These are phyloP conservation scores for Fomitopsis schrenkii DNA, from an alignment of 1,284 basidiomycete genomes.

Conservation along the genomic window DNA sequence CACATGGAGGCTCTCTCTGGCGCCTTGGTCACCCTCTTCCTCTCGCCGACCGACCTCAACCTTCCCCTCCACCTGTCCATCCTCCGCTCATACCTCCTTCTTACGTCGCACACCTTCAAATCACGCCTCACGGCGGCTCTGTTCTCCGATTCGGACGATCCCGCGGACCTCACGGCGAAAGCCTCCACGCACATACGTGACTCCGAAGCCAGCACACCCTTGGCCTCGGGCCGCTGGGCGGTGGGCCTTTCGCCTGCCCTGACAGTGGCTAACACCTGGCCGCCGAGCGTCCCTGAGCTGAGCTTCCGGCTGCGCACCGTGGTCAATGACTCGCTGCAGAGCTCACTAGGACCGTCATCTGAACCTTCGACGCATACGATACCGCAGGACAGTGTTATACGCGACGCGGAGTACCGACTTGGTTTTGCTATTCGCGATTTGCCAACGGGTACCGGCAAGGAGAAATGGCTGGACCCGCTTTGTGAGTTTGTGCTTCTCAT, in stretches of 20 bases:
- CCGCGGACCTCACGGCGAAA: conserved; percentile 20
- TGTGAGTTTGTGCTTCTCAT: conserved; percentile 40
- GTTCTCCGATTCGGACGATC: conserved; percentile 60
- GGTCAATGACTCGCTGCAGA: conserved; percentile 69
- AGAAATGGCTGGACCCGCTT: conserved; percentile 76
- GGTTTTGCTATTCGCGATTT: conserved; percentile 80
- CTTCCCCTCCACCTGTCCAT: conserved; percentile 60
- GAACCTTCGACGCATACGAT: conserved; percentile 6
- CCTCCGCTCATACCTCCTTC: conserved; percentile 64
- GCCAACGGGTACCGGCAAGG: conserved; percentile 54
- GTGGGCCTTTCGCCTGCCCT: conserved; percentile 73
- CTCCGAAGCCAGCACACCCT: neutral
- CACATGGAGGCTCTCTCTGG: conserved; percentile 58
- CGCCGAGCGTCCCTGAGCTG: conserved; percentile 79
- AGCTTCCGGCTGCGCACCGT: conserved; percentile 78
- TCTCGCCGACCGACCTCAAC: conserved; percentile 52
- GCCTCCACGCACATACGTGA: neutral
- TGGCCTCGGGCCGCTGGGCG: conserved; percentile 41
- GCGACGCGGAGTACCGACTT: conserved; percentile 72
- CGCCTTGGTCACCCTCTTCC: conserved; percentile 56
- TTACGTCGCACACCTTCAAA: conserved; percentile 65
- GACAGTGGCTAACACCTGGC: conserved; percentile 72
- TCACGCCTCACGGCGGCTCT: conserved; percentile 58
- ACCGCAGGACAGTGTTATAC: conserved; percentile 32
- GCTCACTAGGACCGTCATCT: conserved; percentile 10